These are phyloP conservation scores for Jacaranda mimosifolia DNA, from an alignment of 257 asterid species.

Conservation along the genomic window DNA sequence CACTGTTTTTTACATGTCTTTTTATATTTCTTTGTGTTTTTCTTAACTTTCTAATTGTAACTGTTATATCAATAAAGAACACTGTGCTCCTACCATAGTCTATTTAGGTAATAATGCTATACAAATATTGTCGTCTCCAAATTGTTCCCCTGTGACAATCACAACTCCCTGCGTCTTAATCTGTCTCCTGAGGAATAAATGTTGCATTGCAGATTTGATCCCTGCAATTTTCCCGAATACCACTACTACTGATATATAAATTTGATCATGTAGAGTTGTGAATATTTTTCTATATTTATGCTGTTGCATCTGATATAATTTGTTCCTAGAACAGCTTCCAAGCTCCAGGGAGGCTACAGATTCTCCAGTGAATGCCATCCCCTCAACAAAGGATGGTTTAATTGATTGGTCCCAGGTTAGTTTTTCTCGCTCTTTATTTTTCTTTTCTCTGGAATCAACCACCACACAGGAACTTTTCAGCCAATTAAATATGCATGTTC, in stretches of 20 bases:
- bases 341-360: constrained; percentile 61
- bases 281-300: constrained; percentile 14
- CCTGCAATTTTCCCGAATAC: constrained; percentile 15
- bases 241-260: constrained; percentile 16
- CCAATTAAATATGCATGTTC: constrained; percentile 18
- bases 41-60: background rate
- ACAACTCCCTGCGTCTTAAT: constrained; percentile 7
- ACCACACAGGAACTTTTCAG: background rate
- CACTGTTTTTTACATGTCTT: background rate
- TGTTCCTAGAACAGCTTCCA: constrained; percentile 72
- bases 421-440: constrained; percentile 27
- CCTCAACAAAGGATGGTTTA: constrained; percentile 73
- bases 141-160: constrained; percentile 14
- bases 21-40: too few relatives aligned
- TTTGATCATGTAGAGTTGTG: constrained; percentile 25
- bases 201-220: constrained; percentile 4
- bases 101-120: constrained; percentile 15
- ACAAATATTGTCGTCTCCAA: background rate
- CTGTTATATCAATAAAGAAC: background rate
- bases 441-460: constrained; percentile 16
- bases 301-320: constrained; percentile 29
- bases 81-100: background rate
- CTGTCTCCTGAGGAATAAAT: constrained; percentile 23
- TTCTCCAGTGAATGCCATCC: constrained; percentile 81
- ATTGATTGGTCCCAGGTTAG: constrained; percentile 96